phyloP scores from a whole-genome alignment of 78 protist species.

The Creolimax fragrantissima region DNA sequence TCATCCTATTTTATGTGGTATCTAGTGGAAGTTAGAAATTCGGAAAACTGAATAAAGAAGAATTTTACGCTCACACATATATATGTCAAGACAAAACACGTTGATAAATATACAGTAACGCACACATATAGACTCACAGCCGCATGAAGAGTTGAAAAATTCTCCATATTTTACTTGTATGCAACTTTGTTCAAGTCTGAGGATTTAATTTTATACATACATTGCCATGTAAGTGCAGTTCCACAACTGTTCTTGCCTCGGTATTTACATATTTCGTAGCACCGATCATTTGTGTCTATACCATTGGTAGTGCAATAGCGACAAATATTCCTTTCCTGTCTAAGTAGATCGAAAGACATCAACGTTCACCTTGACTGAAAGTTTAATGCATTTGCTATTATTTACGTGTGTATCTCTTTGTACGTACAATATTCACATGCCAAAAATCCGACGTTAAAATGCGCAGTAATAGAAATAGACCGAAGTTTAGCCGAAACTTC shows the following conservation, averaged over 20 bases:
- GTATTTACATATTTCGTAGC: neutral
- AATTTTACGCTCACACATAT: neutral
- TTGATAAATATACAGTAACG: neutral
- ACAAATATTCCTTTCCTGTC: neutral
- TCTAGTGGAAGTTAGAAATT: neutral
- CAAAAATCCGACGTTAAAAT: too few species aligned
- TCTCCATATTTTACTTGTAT: neutral
- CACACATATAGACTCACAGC: neutral
- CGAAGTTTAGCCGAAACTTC: too few species aligned
- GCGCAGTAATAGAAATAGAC: too few species aligned
- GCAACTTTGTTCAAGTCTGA: neutral
- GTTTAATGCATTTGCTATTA: neutral
- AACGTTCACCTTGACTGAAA: neutral
- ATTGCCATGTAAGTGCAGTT: neutral
- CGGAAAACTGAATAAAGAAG: neutral
- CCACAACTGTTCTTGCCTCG: neutral
- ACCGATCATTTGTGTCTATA: too few species aligned
- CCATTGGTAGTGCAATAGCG: too few species aligned
- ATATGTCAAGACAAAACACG: neutral
- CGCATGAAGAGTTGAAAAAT: neutral
- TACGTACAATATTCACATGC: neutral
- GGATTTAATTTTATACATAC: neutral
- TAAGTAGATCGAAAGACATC: neutral
- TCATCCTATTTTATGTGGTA: neutral
- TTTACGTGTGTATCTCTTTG: neutral